Evolutionary conservation across 768 basidiomycete species (phyloP).

Genomic region (Hygrocybe punicea): DNA sequence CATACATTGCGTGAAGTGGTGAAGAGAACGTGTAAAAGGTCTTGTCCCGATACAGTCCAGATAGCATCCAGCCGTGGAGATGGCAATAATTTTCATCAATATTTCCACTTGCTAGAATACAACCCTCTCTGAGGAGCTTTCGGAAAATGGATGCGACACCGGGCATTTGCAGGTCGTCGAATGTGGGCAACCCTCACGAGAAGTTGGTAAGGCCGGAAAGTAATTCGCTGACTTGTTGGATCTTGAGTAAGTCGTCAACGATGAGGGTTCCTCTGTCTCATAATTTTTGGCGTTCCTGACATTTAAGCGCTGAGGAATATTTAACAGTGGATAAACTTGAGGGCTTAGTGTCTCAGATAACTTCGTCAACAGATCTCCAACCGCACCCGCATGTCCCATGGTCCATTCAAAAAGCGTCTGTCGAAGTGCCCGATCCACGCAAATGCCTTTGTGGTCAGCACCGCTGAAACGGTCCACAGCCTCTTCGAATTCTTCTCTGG

Average conservation of each 20-base stretch:
- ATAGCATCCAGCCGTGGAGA: constrained; percentile 8
- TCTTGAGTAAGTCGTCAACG: neutral
- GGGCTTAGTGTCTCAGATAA: constrained; percentile 7
- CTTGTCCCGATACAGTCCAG: neutral
- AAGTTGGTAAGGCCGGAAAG: neutral
- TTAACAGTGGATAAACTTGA: neutral
- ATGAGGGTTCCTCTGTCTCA: neutral
- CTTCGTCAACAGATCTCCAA: constrained; percentile 7
- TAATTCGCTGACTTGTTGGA: neutral
- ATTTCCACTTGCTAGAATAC: neutral
- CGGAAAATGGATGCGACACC: constrained; percentile 3
- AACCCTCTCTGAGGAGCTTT: constrained; percentile 2
- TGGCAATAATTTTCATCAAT: constrained; percentile 1
- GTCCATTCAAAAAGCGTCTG: constrained; percentile 13
- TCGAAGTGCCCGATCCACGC: constrained; percentile 5
- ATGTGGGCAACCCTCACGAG: neutral
- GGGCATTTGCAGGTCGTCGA: neutral
- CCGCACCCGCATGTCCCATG: constrained; percentile 15
- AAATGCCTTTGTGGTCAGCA: neutral
- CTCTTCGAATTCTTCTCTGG: constrained; percentile 12
- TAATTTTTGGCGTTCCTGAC: constrained; percentile 5
- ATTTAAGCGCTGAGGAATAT: neutral
- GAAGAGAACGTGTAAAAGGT: constrained; percentile 4
- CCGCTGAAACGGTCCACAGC: constrained; percentile 4
- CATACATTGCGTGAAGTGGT: neutral